These are phyloP conservation scores for Salvia hispanica DNA, from an alignment of 257 asterid species.

Conservation along the genomic window DNA sequence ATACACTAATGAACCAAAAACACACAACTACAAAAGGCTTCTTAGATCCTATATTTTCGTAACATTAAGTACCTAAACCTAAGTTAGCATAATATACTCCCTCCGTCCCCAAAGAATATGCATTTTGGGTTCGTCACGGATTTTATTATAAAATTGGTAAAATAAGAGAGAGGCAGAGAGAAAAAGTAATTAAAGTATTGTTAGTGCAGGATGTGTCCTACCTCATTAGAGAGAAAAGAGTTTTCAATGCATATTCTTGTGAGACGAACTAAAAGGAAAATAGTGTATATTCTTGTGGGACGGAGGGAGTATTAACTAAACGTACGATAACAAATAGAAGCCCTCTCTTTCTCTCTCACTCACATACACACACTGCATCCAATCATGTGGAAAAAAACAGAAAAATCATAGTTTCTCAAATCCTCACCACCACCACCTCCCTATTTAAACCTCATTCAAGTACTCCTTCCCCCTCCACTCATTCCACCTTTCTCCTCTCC, in stretches of 20 bases:
- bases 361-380: background rate
- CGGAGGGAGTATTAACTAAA: background rate
- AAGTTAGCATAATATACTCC: background rate
- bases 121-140: too few relatives aligned
- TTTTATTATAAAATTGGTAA: too few relatives aligned
- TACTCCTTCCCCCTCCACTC: slow-evolving; percentile 64
- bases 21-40: background rate
- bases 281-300: too few relatives aligned
- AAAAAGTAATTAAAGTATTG: too few relatives aligned
- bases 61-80: background rate
- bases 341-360: slow-evolving; percentile 10
- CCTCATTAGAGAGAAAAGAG: too few relatives aligned
- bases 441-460: slow-evolving; percentile 49
- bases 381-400: slow-evolving; percentile 43
- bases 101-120: too few relatives aligned
- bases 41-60: slow-evolving; percentile 2
- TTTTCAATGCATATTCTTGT: too few relatives aligned
- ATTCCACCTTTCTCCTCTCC: slow-evolving; percentile 24
- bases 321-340: background rate
- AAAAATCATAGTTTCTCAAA: slow-evolving; percentile 38
- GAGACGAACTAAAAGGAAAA: too few relatives aligned
- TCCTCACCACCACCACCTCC: slow-evolving; percentile 34
- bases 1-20: background rate
- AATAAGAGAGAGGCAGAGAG: too few relatives aligned
- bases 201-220: too few relatives aligned